Evolutionary conservation across 2,329 filamentous ascomycete species (phyloP).

Genomic region (Davidsoniella neocaledoniae): DNA sequence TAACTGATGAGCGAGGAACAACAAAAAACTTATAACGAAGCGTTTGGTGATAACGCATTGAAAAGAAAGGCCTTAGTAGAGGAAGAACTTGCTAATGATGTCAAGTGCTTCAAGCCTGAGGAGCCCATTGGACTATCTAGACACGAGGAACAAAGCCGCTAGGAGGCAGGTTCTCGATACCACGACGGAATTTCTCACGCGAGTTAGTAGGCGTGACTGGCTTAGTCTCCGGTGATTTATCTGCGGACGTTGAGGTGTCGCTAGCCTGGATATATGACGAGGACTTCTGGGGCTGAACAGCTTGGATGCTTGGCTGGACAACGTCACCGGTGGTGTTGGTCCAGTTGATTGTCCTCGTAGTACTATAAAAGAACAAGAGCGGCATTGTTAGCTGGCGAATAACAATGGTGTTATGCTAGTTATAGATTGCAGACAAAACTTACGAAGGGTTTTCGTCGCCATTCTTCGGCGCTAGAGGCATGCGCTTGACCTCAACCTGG

Average conservation of each 20-base stretch:
- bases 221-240: conserved; percentile 9
- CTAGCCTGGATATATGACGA: conserved; percentile 6
- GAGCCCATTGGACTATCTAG: neutral
- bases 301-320: neutral
- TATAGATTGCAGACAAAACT: neutral
- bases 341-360: conserved; percentile 8
- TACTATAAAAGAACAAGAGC: conserved; percentile 1
- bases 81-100: too few species aligned
- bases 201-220: conserved; percentile 6
- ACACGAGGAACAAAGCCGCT: conserved; percentile 1
- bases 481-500: conserved; percentile 8
- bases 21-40: too few species aligned
- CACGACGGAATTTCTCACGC: conserved; percentile 10
- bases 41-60: neutral
- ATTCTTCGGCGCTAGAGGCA: conserved; percentile 6
- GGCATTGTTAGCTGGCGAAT: neutral
- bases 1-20: too few species aligned
- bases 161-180: conserved; percentile 11
- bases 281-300: conserved; percentile 5
- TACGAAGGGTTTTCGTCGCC: conserved; percentile 4
- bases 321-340: neutral
- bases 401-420: neutral
- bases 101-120: too few species aligned
- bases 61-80: neutral
- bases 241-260: conserved; percentile 3